These are phyloP conservation scores for Cichorium intybus DNA, from an alignment of 140 eudicot genomes.

Conservation along the genomic window DNA sequence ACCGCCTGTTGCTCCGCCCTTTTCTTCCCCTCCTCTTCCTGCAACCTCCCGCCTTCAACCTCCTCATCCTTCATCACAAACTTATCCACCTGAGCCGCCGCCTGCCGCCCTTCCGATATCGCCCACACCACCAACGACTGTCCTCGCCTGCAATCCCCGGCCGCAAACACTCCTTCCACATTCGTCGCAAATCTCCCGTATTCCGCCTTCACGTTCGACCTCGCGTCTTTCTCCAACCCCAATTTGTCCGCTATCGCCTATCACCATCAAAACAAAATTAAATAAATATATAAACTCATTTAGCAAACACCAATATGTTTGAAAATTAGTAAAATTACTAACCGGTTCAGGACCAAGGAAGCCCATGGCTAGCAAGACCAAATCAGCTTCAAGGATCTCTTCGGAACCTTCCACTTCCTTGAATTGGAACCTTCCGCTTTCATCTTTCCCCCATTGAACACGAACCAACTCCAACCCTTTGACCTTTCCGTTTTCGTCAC, in stretches of 20 bases:
- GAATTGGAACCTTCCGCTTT: conserved; percentile 81
- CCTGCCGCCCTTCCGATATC: conserved; percentile 90
- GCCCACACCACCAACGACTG: conserved; percentile 99
- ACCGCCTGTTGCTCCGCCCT: conserved; percentile 31
- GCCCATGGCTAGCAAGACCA: conserved; percentile 95
- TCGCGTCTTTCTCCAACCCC: conserved; percentile 79
- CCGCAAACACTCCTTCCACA: conserved; percentile 90
- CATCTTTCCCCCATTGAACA: conserved; percentile 94
- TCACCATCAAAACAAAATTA: too few relatives aligned
- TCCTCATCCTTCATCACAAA: conserved; percentile 56
- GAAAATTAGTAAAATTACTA: conserved; percentile 33
- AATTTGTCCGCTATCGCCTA: conserved; percentile 80
- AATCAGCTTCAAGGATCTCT: conserved; percentile 81
- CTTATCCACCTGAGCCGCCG: conserved; percentile 87
- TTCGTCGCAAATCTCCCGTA: conserved; percentile 79
- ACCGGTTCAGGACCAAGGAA: conserved; percentile 99
- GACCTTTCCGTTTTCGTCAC: conserved; percentile 79
- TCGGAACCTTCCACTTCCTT: conserved; percentile 94
- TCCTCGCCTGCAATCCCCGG: conserved; percentile 97
- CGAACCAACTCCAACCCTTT: conserved; percentile 88
- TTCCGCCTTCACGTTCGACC: conserved; percentile 95
- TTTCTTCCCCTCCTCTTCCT: conserved; percentile 37
- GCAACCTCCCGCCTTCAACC: conserved; percentile 20
- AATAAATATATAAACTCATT: too few relatives aligned
- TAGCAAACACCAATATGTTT: neutral